Conservation (phyloP, 2,329 filamentous ascomycete genomes). For the Cladophialophora carrionii region DNA sequence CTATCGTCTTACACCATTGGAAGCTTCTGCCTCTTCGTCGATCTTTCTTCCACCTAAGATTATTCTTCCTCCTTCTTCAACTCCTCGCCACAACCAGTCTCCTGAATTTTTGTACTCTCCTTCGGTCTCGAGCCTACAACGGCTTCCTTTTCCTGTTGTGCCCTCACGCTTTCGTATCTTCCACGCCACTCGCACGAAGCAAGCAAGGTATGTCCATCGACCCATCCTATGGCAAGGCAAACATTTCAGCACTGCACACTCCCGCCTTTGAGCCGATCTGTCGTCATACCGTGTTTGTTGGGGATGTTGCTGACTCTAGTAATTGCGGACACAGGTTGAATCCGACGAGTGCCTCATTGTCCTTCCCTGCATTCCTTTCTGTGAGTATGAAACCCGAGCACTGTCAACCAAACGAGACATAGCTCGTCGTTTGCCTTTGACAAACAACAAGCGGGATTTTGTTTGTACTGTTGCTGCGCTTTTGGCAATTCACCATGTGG, state of each 20-base stretch:
- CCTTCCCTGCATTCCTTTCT: neutral
- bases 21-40: neutral
- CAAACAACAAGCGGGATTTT: slow-evolving; percentile 1
- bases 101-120: neutral
- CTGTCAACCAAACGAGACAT: neutral
- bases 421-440: neutral
- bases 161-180: neutral
- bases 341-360: neutral
- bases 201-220: neutral
- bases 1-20: neutral
- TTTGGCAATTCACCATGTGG: neutral
- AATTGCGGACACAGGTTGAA: neutral
- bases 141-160: neutral
- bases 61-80: neutral
- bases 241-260: neutral
- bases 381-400: neutral
- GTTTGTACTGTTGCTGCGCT: neutral
- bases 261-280: neutral
- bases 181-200: neutral
- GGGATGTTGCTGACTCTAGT: neutral
- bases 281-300: neutral
- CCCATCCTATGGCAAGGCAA: neutral
- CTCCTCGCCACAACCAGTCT: neutral
- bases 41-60: neutral
- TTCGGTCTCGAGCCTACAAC: neutral